Evolutionary conservation across 2,329 filamentous ascomycete genomes (phyloP), one percentile per base, ranked within the genome.

Genomic region (Calonectria leucothoes): DNA sequence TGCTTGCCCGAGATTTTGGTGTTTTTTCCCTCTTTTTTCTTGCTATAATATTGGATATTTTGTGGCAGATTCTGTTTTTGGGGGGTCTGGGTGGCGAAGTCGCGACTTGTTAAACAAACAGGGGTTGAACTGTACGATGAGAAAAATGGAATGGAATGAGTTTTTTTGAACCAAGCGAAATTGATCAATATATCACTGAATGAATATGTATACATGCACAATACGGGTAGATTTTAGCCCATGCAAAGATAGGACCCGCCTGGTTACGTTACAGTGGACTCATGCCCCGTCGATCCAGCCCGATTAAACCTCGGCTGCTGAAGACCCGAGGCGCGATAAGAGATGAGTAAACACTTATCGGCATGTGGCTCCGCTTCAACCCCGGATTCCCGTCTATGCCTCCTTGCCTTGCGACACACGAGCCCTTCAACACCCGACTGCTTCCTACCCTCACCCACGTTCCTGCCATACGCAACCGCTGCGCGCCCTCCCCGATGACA

Each of bases 401-500:
- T 74, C 63, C 65, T 75, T 74, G 57, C 66, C 66, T 57, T 69
- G 66, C 69, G 66, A 73, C 66, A 39, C 33, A 57, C 55, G 57
- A 71, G 67, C 71, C 33, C 57, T 71, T 71, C 33, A 29, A 71
- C n/a, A 70, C 33, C 23, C 51, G 49, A 67, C 67, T 15, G 7
- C 49, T 63, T 39, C 45, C 49, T 59, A 66, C 57, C 66, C 61
- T 29, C 37, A 25, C 33, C 23, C 55, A 23, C 55, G 14, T 20
- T 23, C n/a, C 33, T n/a, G 33, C 55, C 31, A 6, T 23, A 14
- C 55, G 37, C 55, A 25, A 37, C 55, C n/a, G 27, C 33, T 35
- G 55, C 35, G 55, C 31, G 23, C 20, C 33, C 15, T 31, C 73
- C 64, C 75, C 76, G 71, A 85, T 84, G 82, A 83, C 82, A 77